phyloP scores from a whole-genome alignment of 345 rosid genomes.

The Citrus inodora region DNA sequence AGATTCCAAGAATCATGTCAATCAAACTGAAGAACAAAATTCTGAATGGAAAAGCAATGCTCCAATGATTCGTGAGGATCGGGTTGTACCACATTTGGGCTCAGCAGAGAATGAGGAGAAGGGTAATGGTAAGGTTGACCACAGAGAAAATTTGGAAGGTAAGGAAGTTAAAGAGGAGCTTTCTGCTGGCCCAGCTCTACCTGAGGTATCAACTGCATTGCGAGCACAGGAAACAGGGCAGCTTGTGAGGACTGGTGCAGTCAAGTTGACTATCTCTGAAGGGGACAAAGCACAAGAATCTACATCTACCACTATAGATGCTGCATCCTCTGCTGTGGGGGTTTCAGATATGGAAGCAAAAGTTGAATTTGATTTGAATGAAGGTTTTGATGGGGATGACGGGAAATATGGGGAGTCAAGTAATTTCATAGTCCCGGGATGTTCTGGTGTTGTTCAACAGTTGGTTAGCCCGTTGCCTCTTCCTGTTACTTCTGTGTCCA shows the following conservation, averaged over 20 bases:
- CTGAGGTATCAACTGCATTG: constrained; percentile 7
- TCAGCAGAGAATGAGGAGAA: constrained; percentile 23
- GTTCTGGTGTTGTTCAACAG: constrained; percentile 43
- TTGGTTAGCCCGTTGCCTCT: constrained; percentile 36
- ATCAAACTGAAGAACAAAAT: constrained; percentile 22
- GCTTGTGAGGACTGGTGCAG: constrained; percentile 27
- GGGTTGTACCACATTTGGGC: constrained; percentile 10
- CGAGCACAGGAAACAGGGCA: constrained; percentile 28
- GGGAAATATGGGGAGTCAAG: constrained; percentile 36
- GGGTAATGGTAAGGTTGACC: constrained; percentile 34
- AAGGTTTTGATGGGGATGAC: constrained; percentile 68
- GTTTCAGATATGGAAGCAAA: constrained; percentile 47
- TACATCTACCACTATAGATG: constrained; percentile 27
- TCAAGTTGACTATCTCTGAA: constrained; percentile 29
- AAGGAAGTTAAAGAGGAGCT: constrained; percentile 17
- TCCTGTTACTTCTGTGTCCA: constrained; percentile 42
- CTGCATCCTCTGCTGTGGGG: constrained; percentile 26
- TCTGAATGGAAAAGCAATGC: constrained; percentile 24
- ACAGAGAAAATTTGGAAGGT: constrained; percentile 23
- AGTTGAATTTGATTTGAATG: constrained; percentile 82
- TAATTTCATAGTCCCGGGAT: constrained; percentile 32
- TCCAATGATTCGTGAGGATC: constrained; percentile 6
- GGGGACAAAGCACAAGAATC: constrained; percentile 47
- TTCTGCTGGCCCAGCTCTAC: constrained; percentile 9
- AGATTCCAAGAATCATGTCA: constrained; percentile 8